A percentile compares a stretch with the other conserved stretches of the same genome.
Conservation (phyloP, 352 stramenopile genomes). For the Proteromonas lacertae region DNA sequence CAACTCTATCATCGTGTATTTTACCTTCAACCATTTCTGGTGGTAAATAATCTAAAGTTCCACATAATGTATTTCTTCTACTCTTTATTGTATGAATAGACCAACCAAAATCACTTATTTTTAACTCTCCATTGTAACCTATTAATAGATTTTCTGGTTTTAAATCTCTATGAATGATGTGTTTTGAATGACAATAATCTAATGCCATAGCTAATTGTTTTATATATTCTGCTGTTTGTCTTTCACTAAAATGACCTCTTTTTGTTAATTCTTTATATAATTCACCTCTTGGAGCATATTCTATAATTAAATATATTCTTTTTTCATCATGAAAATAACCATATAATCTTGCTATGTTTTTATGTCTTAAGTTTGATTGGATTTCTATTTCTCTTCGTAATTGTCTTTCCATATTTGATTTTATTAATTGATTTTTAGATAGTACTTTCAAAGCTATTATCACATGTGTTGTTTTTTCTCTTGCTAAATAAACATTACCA, state of each 20-base stretch:
- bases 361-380: constrained; percentile 75
- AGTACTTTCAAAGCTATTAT: constrained; percentile 88
- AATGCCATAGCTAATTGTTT: constrained; percentile 62
- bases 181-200: constrained; percentile 87
- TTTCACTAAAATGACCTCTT: constrained; percentile 55
- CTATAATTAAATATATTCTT: constrained; percentile 94
- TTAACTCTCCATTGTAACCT: constrained; percentile 60
- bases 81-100: constrained; percentile 85
- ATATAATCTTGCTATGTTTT: constrained; percentile 82
- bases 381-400: constrained; percentile 97
- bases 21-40: too few relatives aligned
- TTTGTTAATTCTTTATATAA: constrained; percentile 87
- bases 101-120: constrained; percentile 98
- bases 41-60: constrained; percentile 93
- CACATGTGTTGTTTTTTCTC: constrained; percentile 84
- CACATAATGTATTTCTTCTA: constrained; percentile 81
- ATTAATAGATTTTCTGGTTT: too few relatives aligned
- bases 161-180: too few relatives aligned
- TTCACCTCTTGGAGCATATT: constrained; percentile 77
- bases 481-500: constrained; percentile 86
- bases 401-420: constrained; percentile 84
- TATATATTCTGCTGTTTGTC: constrained; percentile 60
- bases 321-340: constrained; percentile 94
- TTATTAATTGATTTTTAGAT: constrained; percentile 73
- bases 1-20: constrained; percentile 81